These are phyloP conservation scores for Dryadomyces quercivorus DNA, from an alignment of 2,329 filamentous ascomycete species.

Conservation along the genomic window DNA sequence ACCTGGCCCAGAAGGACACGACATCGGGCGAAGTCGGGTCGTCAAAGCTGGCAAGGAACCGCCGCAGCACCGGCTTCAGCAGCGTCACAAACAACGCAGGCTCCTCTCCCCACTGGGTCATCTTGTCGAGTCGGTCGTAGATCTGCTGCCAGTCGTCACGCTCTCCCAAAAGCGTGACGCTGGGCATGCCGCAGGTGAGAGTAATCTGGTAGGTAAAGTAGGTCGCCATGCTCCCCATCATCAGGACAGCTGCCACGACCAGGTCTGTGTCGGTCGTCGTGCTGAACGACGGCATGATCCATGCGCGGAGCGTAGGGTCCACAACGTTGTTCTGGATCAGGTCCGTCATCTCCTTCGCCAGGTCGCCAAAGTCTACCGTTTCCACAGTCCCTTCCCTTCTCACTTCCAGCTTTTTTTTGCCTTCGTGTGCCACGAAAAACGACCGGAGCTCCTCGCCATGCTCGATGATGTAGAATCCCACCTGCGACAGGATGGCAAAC, in stretches of 20 bases:
- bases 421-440: not conserved
- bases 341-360: slow-evolving; percentile 24
- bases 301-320: slow-evolving; percentile 27
- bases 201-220: slow-evolving; percentile 29
- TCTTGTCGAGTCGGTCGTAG: slow-evolving; percentile 7
- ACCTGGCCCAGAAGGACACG: slow-evolving; percentile 18
- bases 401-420: not conserved
- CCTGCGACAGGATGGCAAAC: slow-evolving; percentile 27
- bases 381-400: slow-evolving; percentile 7
- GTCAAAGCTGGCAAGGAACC: slow-evolving; percentile 16
- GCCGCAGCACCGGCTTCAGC: slow-evolving; percentile 13
- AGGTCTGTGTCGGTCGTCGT: slow-evolving; percentile 34
- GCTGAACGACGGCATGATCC: slow-evolving; percentile 38
- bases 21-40: slow-evolving; percentile 13
- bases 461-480: not conserved
- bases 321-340: slow-evolving; percentile 27
- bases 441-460: not conserved
- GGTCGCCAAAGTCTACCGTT: slow-evolving; percentile 15
- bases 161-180: slow-evolving; percentile 35
- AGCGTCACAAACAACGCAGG: slow-evolving; percentile 11
- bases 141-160: slow-evolving; percentile 28
- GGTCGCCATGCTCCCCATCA: slow-evolving; percentile 38
- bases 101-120: slow-evolving; percentile 8
- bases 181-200: slow-evolving; percentile 33
- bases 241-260: slow-evolving; percentile 29